Evolutionary conservation across 1,139 yeast species (phyloP).

Genomic region (Candida freyschussii): DNA sequence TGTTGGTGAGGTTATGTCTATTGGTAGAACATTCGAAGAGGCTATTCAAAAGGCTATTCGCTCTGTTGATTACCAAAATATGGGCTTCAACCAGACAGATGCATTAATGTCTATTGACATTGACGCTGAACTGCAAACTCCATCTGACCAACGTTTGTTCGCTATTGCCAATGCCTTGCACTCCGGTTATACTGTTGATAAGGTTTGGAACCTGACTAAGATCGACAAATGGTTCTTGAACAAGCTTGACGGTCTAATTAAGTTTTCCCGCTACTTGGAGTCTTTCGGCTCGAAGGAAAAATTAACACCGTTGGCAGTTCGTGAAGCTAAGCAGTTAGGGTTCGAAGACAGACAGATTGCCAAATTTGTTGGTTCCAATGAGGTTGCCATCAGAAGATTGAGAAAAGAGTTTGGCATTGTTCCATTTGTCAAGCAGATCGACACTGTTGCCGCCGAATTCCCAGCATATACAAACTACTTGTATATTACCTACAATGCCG

Average conservation of each 20-base stretch:
- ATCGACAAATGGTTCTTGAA: conserved; percentile 97
- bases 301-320: conserved; percentile 62
- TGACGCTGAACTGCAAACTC: conserved; percentile 87
- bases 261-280: conserved; percentile 60
- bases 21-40: conserved; percentile 97
- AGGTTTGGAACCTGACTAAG: conserved; percentile 86
- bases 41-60: conserved; percentile 97
- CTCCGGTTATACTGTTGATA: conserved; percentile 85
- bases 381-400: conserved; percentile 85
- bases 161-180: conserved; percentile 92
- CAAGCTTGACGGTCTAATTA: conserved; percentile 70
- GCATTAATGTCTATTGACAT: conserved; percentile 86
- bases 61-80: conserved; percentile 90
- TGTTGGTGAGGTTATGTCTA: conserved; percentile 98
- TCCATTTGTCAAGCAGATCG: conserved; percentile 96
- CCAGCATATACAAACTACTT: conserved; percentile 95
- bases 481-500: conserved; percentile 94
- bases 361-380: conserved; percentile 81
- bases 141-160: conserved; percentile 93
- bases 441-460: conserved; percentile 98
- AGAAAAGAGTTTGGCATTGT: conserved; percentile 84
- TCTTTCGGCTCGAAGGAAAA: conserved; percentile 51
- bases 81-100: conserved; percentile 88
- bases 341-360: conserved; percentile 98
- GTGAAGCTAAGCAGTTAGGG: conserved; percentile 94